Conservation (phyloP, 345 rosid genomes). For the Odontarrhena argentea region DNA sequence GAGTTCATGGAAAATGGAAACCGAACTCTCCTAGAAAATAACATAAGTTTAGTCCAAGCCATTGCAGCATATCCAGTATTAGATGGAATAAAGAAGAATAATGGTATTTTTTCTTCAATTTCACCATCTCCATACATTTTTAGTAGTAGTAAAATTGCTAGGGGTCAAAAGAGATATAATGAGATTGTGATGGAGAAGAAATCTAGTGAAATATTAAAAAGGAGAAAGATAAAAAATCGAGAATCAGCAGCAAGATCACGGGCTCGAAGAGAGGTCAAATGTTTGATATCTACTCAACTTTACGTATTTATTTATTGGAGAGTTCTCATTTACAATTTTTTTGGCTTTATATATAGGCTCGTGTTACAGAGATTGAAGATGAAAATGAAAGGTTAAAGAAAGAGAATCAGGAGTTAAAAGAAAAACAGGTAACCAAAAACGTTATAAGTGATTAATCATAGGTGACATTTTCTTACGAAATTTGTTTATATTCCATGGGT, state of each 20-base stretch:
- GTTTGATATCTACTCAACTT: conserved; percentile 1
- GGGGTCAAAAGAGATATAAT: conserved; percentile 53
- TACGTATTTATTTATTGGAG: background rate
- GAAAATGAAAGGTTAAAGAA: conserved; percentile 73
- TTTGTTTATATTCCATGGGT: background rate
- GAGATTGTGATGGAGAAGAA: conserved; percentile 48
- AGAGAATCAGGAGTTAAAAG: conserved; percentile 62
- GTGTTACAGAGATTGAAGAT: conserved; percentile 78
- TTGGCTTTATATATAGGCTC: conserved; percentile 52
- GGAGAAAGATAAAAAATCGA: conserved; percentile 91
- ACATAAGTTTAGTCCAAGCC: conserved; percentile 40
- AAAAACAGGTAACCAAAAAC: conserved; percentile 56
- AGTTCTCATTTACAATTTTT: background rate
- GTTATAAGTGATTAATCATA: background rate
- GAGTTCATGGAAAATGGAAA: conserved; percentile 53
- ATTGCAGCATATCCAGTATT: conserved; percentile 54
- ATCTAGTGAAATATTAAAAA: conserved; percentile 73
- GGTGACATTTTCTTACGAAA: background rate
- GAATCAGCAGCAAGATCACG: conserved; percentile 94
- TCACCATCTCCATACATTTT: conserved; percentile 62
- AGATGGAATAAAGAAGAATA: conserved; percentile 62
- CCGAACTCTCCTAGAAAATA: conserved; percentile 45
- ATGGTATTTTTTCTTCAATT: conserved; percentile 65
- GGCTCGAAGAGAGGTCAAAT: conserved; percentile 84
- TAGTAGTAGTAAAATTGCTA: conserved; percentile 47